phyloP scores from a whole-genome alignment of 192 early-diverging fungal species.

The Backusella mclennaniae region DNA sequence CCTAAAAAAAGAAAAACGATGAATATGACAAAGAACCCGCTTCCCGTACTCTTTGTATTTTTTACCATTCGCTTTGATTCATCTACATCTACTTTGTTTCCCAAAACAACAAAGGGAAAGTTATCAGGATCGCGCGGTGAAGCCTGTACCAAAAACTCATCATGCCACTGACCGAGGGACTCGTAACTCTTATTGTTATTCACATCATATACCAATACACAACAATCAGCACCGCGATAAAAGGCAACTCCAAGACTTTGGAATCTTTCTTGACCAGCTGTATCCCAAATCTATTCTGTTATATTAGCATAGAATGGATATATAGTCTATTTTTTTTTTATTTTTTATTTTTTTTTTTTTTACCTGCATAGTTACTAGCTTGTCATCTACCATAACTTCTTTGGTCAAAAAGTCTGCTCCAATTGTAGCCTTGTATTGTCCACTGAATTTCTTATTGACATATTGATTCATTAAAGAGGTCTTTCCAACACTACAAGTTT shows the following conservation, averaged over 20 bases:
- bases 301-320: neutral
- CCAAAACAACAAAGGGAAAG: constrained; percentile 99
- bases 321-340: neutral
- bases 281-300: constrained; percentile 87
- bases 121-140: constrained; percentile 92
- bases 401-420: constrained; percentile 97
- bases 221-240: constrained; percentile 99
- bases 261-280: constrained; percentile 98
- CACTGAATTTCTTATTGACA: constrained; percentile 95
- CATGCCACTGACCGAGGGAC: constrained; percentile 92
- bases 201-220: constrained; percentile 96
- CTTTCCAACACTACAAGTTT: constrained; percentile 77
- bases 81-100: constrained; percentile 99
- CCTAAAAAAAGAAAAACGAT: constrained; percentile 41
- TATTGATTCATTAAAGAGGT: constrained; percentile 99
- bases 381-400: constrained; percentile 91
- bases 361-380: constrained; percentile 93
- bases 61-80: constrained; percentile 79
- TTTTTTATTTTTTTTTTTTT: neutral
- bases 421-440: constrained; percentile 99
- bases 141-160: constrained; percentile 98
- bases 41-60: too few relatives aligned
- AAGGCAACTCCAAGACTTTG: constrained; percentile 98
- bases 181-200: constrained; percentile 95
- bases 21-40: neutral